These are phyloP conservation scores for Backusella luteola DNA, from an alignment of 192 early-diverging fungal genomes.

Conservation along the genomic window DNA sequence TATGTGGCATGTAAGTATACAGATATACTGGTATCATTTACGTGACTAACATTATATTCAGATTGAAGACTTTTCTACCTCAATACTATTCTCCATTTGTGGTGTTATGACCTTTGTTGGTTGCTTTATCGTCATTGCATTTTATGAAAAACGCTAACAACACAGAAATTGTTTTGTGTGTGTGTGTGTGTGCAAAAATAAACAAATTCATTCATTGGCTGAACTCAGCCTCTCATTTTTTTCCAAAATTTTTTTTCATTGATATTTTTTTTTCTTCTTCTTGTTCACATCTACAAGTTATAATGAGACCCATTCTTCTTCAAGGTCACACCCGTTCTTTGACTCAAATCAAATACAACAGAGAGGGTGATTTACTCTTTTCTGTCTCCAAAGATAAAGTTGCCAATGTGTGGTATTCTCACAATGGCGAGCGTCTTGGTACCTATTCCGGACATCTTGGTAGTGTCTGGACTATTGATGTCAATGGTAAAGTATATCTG, in stretches of 20 bases:
- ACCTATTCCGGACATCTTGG: slow-evolving; percentile 91
- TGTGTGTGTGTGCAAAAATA: background rate
- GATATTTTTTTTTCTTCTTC: background rate
- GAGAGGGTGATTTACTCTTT: slow-evolving; percentile 96
- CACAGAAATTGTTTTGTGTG: background rate
- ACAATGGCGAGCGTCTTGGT: slow-evolving; percentile 96
- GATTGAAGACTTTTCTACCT: slow-evolving; percentile 35
- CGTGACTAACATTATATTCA: background rate
- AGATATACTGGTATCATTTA: too few relatives aligned
- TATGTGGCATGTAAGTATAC: slow-evolving; percentile 41
- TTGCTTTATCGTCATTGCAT: slow-evolving; percentile 6
- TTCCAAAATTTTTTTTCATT: background rate
- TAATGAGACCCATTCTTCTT: slow-evolving; percentile 88
- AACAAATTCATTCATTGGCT: background rate
- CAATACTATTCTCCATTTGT: slow-evolving; percentile 53
- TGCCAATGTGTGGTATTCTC: slow-evolving; percentile 93
- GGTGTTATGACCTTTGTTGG: slow-evolving; percentile 45
- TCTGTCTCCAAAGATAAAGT: slow-evolving; percentile 93
- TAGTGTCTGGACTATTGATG: slow-evolving; percentile 91
- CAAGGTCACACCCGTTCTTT: slow-evolving; percentile 95
- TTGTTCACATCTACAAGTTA: background rate
- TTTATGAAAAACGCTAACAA: background rate
- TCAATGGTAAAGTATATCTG: slow-evolving; percentile 64
- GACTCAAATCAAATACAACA: slow-evolving; percentile 97
- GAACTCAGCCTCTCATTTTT: slow-evolving; percentile 12